Base-by-base conservation (phyloP, 2,329 filamentous ascomycete species). In the Hypoxylon rubiginosum region DNA sequence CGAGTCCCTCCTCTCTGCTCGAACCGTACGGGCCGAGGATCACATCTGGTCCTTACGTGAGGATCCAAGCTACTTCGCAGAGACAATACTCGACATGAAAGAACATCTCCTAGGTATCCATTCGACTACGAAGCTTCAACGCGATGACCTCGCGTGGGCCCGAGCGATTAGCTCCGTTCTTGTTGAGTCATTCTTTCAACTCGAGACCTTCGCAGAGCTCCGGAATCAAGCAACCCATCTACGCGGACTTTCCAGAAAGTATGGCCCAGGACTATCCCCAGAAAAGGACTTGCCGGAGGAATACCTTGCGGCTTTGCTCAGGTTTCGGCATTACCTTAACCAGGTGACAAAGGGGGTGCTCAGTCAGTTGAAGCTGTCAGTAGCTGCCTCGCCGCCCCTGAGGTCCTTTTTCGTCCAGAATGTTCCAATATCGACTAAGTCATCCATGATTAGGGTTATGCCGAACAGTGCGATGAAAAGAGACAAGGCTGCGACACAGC, bases 1-100 rank as follows among this genome's bases (percentile, higher is more conserved):
- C 0, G 76, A 80, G 41, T 72, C 75, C 1, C 69, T 89, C 3
- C 75, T 87, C 0, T 72, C 71, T 1, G 83, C 84, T 0, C 81
- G 78, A 64, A 70, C 70, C 0, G 71, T 77, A 0, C 79, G 79
- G 3, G 81, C 82, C 0, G 82, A 86, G 58, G 86, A 90, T 72
- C 85, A 89, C 68, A 46, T 88, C 0, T 86, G 82, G 82, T 71
- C 80, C 0, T 75, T 90, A 2, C 81, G 87, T 7, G 87, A 90
- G 69, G 88, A 90, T 71, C 87, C 87, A 0, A 76, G 76, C 0
- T 89, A 88, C 74, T 90, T 89, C 66, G 74, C 79, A 3, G 78
- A 84, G 1, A 58, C 75, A 0, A 46, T 87, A 1, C 66, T 72
- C 8, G 82, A 86, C 1, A 70, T 72, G 28, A 79, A 76, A 21